Evolutionary conservation across 257 asterid species (phyloP), one percentile per base, ranked within the genome.

Genomic region (Misopates orontium): DNA sequence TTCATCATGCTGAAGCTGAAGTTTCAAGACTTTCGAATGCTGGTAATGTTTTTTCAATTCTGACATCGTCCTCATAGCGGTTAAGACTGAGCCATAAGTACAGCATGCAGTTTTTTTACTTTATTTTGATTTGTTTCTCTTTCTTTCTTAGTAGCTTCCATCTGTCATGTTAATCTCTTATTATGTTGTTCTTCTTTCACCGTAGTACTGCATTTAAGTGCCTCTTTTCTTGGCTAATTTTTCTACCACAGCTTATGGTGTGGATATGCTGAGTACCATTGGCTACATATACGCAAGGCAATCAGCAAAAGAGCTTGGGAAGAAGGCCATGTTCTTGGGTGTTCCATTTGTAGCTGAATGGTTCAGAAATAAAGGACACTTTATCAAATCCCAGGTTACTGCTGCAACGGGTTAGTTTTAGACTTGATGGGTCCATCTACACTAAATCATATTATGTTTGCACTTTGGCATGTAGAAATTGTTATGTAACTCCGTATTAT

Each of bases 341-440:
- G 91, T 94, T 66, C 97, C 97, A 65, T 94, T 94, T 74, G 65
- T 94, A 78, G 99, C 96, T 19, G 99, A 94, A 81, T 94, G 99
- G 99, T 90, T 94, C 88, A 83, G 99, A 76, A 88, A 86, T 81
- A 94, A 90, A 88, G 99, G 99, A 62, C 99, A 90, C 67, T 86
- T 82, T 70, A 88, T 94, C 70, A 90, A 90, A 86, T 94, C 99
- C 73, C 99, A 90, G 86, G 96, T 94, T 54, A 94, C 99, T 51
- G 99, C 97, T 56, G 99, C 97, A 62, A 90, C 99, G 77, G 97
- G 97, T 94, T 75, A 56, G 78, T 75, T 31, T 55, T 60, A 8
- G 8, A 59, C 44, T 28, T 49, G 60, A 39, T 48, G 54, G 54
- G 20, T 59, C 31, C 63, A 70, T 18, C 41, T 56, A 41, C 8